Conservation (phyloP, 1,284 basidiomycete species). For the Cutaneotrichosporon dermatis region DNA sequence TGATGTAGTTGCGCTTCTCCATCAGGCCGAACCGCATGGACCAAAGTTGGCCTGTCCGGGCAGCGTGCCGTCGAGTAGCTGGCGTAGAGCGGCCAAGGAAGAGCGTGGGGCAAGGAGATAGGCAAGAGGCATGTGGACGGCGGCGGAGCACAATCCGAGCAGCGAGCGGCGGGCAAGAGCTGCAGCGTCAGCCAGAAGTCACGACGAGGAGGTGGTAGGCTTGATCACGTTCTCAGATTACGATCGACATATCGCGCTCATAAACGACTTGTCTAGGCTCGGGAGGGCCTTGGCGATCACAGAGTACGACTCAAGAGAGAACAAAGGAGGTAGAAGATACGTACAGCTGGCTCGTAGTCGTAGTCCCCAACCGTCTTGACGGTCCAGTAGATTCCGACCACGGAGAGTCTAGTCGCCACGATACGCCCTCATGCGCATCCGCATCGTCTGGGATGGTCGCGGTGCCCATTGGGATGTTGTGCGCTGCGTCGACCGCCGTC, state of each 20-base stretch:
- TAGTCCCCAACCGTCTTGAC: slow-evolving; percentile 24
- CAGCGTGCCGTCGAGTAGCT: slow-evolving; percentile 57
- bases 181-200: neutral
- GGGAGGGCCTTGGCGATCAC: no score
- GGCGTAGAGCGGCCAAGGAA: slow-evolving; percentile 75
- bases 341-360: slow-evolving; percentile 5
- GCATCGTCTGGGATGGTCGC: slow-evolving; percentile 48
- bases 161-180: slow-evolving; percentile 28
- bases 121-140: slow-evolving; percentile 44
- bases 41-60: slow-evolving; percentile 56
- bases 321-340: slow-evolving; percentile 4
- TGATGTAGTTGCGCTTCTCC: slow-evolving; percentile 66
- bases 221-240: no score
- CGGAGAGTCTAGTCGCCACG: slow-evolving; percentile 34
- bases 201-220: no score
- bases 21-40: slow-evolving; percentile 24
- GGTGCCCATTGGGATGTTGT: slow-evolving; percentile 23
- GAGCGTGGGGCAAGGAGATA: slow-evolving; percentile 72
- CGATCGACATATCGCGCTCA: no score
- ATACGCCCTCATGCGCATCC: slow-evolving; percentile 41
- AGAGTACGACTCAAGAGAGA: no score
- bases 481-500: neutral
- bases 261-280: no score
- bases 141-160: slow-evolving; percentile 29
- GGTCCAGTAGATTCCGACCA: slow-evolving; percentile 29